phyloP scores from a whole-genome alignment of 495 filamentous ascomycete species.

The Penicillium turbatum region DNA sequence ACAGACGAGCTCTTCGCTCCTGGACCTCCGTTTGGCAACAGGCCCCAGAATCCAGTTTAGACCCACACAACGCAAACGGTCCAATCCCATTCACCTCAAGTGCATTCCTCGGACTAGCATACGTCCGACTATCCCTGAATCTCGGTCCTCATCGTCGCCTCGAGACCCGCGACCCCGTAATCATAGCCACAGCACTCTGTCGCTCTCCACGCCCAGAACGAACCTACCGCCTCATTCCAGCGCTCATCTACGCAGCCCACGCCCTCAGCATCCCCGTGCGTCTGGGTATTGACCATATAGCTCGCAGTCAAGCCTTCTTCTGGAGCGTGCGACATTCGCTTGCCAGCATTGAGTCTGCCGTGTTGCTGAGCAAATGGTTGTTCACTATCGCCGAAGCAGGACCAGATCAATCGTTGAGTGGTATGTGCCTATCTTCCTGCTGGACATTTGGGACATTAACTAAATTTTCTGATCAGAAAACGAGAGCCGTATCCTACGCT shows the following conservation, averaged over 20 bases:
- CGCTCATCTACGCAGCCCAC: conserved; percentile 38
- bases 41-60: conserved; percentile 40
- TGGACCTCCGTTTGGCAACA: conserved; percentile 44
- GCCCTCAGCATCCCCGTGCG: conserved; percentile 40
- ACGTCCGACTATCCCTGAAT: conserved; percentile 37
- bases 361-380: conserved; percentile 49
- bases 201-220: conserved; percentile 33
- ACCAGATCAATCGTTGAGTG: conserved; percentile 29
- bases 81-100: conserved; percentile 41
- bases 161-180: conserved; percentile 34
- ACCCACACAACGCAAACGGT: conserved; percentile 39
- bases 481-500: conserved; percentile 37
- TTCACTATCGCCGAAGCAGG: conserved; percentile 32
- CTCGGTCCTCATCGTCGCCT: conserved; percentile 36
- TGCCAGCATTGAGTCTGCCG: conserved; percentile 46
- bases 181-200: conserved; percentile 32
- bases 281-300: conserved; percentile 42
- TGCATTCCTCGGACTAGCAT: conserved; percentile 37
- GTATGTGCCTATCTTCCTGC: conserved; percentile 15
- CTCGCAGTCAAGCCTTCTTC: conserved; percentile 43
- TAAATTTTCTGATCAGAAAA: conserved; percentile 23
- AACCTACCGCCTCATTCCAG: conserved; percentile 37
- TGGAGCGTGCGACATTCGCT: conserved; percentile 49
- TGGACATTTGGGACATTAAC: no score
- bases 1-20: conserved; percentile 34